A percentile compares a stretch with the other conserved stretches of the same genome.
Evolutionary conservation across 1,139 yeast genomes (phyloP).

Genomic region (Kurtzmaniella quercitrusa): DNA sequence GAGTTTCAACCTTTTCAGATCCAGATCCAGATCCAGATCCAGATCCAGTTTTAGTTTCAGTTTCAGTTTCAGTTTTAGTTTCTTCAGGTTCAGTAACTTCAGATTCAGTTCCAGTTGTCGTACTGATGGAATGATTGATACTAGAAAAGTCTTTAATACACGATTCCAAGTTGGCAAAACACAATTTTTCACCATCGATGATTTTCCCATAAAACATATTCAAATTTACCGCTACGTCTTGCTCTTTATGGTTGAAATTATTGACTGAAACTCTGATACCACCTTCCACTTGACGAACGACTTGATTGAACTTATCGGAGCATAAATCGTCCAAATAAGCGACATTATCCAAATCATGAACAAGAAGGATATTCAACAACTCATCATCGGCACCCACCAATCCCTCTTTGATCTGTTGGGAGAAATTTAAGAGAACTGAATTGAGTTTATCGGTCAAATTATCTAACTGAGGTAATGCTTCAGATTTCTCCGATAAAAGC

Average conservation of each 20-base stretch:
- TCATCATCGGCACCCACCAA: slow-evolving; percentile 67
- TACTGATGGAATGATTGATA: slow-evolving; percentile 22
- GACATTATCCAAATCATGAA: slow-evolving; percentile 78
- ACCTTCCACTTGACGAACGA: slow-evolving; percentile 92
- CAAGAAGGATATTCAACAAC: slow-evolving; percentile 43
- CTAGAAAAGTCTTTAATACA: slow-evolving; percentile 46
- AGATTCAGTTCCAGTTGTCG: slow-evolving; percentile 19
- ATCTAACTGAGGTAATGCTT: slow-evolving; percentile 25
- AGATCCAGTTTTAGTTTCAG: too few species aligned
- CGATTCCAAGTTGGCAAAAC: slow-evolving; percentile 80
- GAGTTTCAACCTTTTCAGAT: too few species aligned
- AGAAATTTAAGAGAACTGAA: slow-evolving; percentile 31
- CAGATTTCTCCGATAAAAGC: slow-evolving; percentile 22
- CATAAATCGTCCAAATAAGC: slow-evolving; percentile 61
- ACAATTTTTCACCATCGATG: slow-evolving; percentile 84
- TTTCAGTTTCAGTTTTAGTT: background rate
- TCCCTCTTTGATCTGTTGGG: slow-evolving; percentile 50
- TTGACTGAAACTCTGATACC: slow-evolving; percentile 61
- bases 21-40: too few species aligned
- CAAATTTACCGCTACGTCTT: slow-evolving; percentile 31
- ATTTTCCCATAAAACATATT: slow-evolving; percentile 73
- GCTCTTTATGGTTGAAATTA: slow-evolving; percentile 44
- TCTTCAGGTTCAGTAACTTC: slow-evolving; percentile 16
- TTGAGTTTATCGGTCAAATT: slow-evolving; percentile 32
- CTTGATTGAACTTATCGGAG: slow-evolving; percentile 67